Percentiles rank a stretch among this genome's conserved stretches.
Conservation (phyloP, 2,329 filamentous ascomycete species). For the Parascedosporium putredinis region DNA sequence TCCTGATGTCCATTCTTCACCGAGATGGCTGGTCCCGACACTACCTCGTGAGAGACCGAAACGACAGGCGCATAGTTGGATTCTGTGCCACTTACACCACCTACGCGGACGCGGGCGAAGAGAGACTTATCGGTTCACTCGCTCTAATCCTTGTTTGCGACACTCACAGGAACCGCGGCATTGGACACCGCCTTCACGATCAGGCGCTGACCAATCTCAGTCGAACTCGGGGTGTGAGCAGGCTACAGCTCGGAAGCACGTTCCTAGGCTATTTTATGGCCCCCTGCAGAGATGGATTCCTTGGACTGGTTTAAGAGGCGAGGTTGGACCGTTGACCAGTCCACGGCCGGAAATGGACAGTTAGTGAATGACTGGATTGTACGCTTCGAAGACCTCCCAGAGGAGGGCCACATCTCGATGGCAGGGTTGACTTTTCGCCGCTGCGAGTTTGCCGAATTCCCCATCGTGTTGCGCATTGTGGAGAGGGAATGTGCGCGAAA, state of each 20-base stretch:
- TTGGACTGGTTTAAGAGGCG: slow-evolving; percentile 43
- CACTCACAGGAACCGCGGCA: slow-evolving; percentile 34
- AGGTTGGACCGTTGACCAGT: slow-evolving; percentile 39
- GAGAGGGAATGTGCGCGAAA: slow-evolving; percentile 34
- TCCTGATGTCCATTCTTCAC: slow-evolving; percentile 35
- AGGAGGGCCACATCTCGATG: slow-evolving; percentile 24
- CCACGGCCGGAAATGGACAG: slow-evolving; percentile 34
- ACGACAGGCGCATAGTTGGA: slow-evolving; percentile 32
- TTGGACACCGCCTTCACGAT: slow-evolving; percentile 42
- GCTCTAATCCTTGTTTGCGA: slow-evolving; percentile 42
- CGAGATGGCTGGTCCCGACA: slow-evolving; percentile 47
- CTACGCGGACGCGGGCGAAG: slow-evolving; percentile 40
- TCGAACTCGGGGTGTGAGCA: slow-evolving; percentile 39
- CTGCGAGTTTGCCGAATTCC: slow-evolving; percentile 35
- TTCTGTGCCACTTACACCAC: slow-evolving; percentile 53
- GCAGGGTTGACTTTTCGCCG: slow-evolving; percentile 31
- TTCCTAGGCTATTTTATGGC: slow-evolving; percentile 50
- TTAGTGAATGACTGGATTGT: slow-evolving; percentile 44
- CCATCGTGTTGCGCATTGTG: slow-evolving; percentile 37
- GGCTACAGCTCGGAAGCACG: slow-evolving; percentile 45
- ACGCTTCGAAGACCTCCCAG: slow-evolving; percentile 37
- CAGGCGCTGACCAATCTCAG: slow-evolving; percentile 38
- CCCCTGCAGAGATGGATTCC: slow-evolving; percentile 30
- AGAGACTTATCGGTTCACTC: slow-evolving; percentile 44
- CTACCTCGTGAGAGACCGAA: slow-evolving; percentile 41